A percentile compares a stretch with the other conserved stretches of the same genome.
Evolutionary conservation across 306 rosid genomes (phyloP).

Genomic region (Fragaria iinumae): DNA sequence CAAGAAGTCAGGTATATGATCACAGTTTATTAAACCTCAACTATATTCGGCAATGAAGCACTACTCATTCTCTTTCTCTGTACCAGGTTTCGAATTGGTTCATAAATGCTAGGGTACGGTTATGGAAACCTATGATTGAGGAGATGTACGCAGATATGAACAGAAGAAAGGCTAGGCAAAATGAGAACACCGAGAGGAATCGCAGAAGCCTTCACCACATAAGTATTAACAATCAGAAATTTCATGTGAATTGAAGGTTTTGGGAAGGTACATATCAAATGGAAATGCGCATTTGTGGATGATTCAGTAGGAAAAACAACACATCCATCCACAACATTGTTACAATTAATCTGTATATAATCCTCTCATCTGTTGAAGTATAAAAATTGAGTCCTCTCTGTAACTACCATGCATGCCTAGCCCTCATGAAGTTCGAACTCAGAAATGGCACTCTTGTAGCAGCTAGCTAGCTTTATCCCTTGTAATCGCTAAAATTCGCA

Average conservation of each 20-base stretch:
- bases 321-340: not conserved
- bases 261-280: not conserved
- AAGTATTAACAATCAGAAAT: slow-evolving; percentile 38
- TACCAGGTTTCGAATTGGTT: slow-evolving; percentile 90
- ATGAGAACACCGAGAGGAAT: slow-evolving; percentile 38
- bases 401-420: not conserved
- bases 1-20: slow-evolving; percentile 73
- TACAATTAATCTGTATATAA: slow-evolving; percentile 4
- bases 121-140: slow-evolving; percentile 97
- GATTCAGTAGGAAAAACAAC: not conserved
- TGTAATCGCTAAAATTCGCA: not conserved
- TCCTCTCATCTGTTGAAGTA: not conserved
- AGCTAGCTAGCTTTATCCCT: not conserved
- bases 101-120: slow-evolving; percentile 86
- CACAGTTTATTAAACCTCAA: not conserved
- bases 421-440: not conserved
- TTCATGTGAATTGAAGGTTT: slow-evolving; percentile 38
- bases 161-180: slow-evolving; percentile 49
- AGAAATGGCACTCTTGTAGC: not conserved
- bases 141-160: slow-evolving; percentile 95
- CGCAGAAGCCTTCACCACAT: slow-evolving; percentile 25
- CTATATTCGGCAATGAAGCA: not conserved
- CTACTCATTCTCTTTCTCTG: not conserved
- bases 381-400: not conserved
- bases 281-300: slow-evolving; percentile 6